These are phyloP conservation scores for Penicillium sp. DNA, from an alignment of 2,329 filamentous ascomycete genomes.

Conservation along the genomic window DNA sequence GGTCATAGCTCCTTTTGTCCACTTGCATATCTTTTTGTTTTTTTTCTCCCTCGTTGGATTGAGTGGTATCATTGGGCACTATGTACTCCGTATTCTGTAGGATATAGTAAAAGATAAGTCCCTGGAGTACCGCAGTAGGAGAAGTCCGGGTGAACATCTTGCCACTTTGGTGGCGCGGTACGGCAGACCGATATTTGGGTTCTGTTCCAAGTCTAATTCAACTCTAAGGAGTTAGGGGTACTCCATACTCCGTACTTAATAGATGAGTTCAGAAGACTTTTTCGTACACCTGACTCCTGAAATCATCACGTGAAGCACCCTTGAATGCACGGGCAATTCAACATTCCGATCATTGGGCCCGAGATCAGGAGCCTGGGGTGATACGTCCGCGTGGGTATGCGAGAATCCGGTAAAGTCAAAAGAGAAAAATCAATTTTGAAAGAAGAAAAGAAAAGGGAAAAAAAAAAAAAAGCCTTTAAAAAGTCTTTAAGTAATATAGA, in stretches of 20 bases:
- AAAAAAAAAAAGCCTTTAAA: not conserved
- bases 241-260: not conserved
- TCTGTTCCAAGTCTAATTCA: not conserved
- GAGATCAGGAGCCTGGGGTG: not conserved
- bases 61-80: not conserved
- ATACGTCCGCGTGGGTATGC: slow-evolving; percentile 3
- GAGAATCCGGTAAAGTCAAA: not conserved
- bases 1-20: slow-evolving; percentile 2
- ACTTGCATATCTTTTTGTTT: not conserved
- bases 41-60: not conserved
- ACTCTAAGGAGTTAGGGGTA: not conserved
- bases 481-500: not conserved
- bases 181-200: not conserved
- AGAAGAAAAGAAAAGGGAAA: not conserved
- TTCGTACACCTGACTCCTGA: not conserved
- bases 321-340: slow-evolving; percentile 1
- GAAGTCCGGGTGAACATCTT: slow-evolving; percentile 9
- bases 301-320: not conserved
- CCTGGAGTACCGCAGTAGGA: slow-evolving; percentile 3
- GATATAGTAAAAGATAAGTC: not conserved
- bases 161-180: slow-evolving; percentile 7
- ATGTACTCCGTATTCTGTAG: not conserved
- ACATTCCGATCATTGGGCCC: not conserved
- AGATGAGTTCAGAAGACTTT: not conserved
- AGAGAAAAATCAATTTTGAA: not conserved